Percentiles rank a stretch among this genome's conserved stretches.
Conservation (phyloP, 1,284 basidiomycete genomes). For the Rhodotorula mucilaginosa region DNA sequence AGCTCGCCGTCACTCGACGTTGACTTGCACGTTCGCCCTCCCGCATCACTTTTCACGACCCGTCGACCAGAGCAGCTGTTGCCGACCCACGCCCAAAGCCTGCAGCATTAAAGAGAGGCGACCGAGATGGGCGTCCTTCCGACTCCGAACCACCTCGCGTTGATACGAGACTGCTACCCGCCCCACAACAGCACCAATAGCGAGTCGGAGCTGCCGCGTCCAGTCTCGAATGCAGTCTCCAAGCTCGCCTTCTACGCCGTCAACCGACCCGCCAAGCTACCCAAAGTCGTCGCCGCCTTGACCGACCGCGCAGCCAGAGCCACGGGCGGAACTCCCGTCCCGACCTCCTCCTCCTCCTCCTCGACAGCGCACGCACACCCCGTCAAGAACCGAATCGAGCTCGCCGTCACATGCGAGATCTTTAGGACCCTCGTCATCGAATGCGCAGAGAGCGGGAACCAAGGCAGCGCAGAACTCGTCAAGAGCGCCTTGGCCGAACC, state of each 20-base stretch:
- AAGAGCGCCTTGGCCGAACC: conserved; percentile 69
- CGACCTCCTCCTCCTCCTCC: too few species aligned
- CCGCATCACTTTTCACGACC: neutral
- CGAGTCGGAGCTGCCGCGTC: conserved; percentile 61
- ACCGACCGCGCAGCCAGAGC: conserved; percentile 70
- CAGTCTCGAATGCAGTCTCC: conserved; percentile 85
- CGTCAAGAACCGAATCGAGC: conserved; percentile 63
- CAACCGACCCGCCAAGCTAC: conserved; percentile 83
- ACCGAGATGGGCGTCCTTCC: conserved; percentile 48
- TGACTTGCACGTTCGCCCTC: neutral
- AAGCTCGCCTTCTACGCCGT: conserved; percentile 88
- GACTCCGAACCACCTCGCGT: conserved; percentile 78
- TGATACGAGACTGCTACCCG: conserved; percentile 89
- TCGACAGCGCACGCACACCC: conserved; percentile 59
- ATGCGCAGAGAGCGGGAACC: conserved; percentile 72
- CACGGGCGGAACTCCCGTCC: conserved; percentile 44
- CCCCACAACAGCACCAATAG: conserved; percentile 15
- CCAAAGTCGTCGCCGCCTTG: conserved; percentile 78
- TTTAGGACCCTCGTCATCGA: conserved; percentile 81
- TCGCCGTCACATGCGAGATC: conserved; percentile 84
- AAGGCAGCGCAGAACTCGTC: conserved; percentile 21
- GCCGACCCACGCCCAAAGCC: neutral
- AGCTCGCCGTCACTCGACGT: neutral
- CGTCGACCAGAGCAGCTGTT: neutral
- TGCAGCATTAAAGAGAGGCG: neutral